Conservation (phyloP, 2,329 filamentous ascomycete genomes). For the Xylariaceae sp. region DNA sequence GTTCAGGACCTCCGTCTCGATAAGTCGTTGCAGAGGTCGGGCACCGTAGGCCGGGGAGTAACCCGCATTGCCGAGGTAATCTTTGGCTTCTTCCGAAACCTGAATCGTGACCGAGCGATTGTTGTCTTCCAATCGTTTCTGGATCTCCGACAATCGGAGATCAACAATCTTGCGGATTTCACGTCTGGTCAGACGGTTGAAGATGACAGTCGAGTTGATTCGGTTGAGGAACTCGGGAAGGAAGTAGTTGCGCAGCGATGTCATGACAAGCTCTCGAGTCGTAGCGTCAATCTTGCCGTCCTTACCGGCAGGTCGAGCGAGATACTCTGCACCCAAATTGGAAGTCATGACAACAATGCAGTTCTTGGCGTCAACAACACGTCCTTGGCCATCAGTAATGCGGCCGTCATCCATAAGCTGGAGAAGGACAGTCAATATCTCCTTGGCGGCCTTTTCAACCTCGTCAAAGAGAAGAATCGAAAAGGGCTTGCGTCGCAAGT, state of each 20-base stretch:
- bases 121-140: conserved; percentile 82
- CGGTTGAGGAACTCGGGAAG: conserved; percentile 97
- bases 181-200: conserved; percentile 84
- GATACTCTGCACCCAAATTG: conserved; percentile 90
- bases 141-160: conserved; percentile 78
- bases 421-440: conserved; percentile 92
- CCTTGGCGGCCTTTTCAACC: conserved; percentile 97
- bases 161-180: conserved; percentile 98
- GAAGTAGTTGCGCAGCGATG: conserved; percentile 89
- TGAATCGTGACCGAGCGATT: conserved; percentile 78
- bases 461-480: conserved; percentile 97
- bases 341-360: conserved; percentile 99
- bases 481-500: conserved; percentile 88
- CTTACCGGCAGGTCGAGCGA: conserved; percentile 69
- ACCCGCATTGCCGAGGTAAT: conserved; percentile 84
- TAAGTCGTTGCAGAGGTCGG: conserved; percentile 77
- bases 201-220: conserved; percentile 93
- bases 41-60: conserved; percentile 96
- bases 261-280: conserved; percentile 86
- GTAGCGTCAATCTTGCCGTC: conserved; percentile 82
- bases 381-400: conserved; percentile 95
- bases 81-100: conserved; percentile 79
- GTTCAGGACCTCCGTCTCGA: conserved; percentile 97
- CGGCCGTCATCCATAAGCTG: conserved; percentile 99
- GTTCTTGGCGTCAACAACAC: conserved; percentile 91